These are phyloP conservation scores for Papiliotrema nemorosa DNA, from an alignment of 1,284 basidiomycete genomes.

Conservation along the genomic window DNA sequence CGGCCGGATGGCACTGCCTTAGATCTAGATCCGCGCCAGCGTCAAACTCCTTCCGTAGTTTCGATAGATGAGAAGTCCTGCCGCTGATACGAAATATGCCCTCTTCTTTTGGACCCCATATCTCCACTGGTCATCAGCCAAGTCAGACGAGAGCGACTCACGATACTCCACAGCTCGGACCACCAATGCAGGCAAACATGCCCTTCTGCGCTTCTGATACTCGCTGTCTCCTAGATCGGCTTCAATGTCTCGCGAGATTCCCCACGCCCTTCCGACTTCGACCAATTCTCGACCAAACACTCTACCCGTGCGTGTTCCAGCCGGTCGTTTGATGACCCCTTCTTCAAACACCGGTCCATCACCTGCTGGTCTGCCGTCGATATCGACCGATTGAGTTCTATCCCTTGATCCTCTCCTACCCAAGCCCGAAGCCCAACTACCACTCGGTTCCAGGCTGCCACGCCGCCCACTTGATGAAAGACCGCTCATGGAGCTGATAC, in stretches of 20 bases:
- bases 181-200: conserved; percentile 45
- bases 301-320: conserved; percentile 16
- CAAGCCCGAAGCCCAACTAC: conserved; percentile 21
- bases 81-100: conserved; percentile 51
- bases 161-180: conserved; percentile 47
- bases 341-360: conserved; percentile 26
- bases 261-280: conserved; percentile 32
- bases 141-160: conserved; percentile 19
- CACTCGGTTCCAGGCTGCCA: conserved; percentile 12
- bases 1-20: background rate
- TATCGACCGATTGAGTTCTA: conserved; percentile 1
- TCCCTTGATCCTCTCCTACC: conserved; percentile 14
- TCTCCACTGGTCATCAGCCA: conserved; percentile 32
- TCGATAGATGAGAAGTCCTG: conserved; percentile 60
- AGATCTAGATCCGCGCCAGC: conserved; percentile 56
- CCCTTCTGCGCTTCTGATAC: conserved; percentile 28
- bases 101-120: conserved; percentile 49
- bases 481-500: conserved; percentile 32
- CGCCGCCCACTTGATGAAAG: conserved; percentile 9
- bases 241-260: conserved; percentile 19
- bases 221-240: conserved; percentile 19
- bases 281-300: conserved; percentile 41
- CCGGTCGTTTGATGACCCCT: conserved; percentile 24
- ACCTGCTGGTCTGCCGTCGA: background rate
- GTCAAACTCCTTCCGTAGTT: conserved; percentile 76